Percentiles rank a stretch among this genome's conserved stretches.
Conservation (phyloP, 176 grass and related monocot genomes). For the Oryza brachyantha region DNA sequence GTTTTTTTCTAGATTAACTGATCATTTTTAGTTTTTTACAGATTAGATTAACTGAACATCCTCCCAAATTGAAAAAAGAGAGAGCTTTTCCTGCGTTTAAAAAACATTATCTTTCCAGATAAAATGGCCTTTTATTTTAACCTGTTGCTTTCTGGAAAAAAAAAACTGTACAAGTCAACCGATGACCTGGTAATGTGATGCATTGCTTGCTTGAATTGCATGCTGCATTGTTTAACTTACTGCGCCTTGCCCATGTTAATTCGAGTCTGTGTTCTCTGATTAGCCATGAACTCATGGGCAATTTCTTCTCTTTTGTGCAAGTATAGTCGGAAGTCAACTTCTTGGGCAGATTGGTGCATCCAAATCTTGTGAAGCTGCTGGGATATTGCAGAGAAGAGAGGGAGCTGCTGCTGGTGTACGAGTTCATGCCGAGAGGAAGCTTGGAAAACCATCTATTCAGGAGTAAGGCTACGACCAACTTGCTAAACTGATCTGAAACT, state of each 20-base stretch:
- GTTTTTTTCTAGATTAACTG: neutral
- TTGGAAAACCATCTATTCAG: constrained; percentile 90
- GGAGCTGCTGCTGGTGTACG: constrained; percentile 90
- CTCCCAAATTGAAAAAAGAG: neutral
- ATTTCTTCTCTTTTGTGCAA: neutral
- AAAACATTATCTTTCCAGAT: neutral
- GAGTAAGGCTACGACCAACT: constrained; percentile 33
- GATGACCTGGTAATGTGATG: neutral
- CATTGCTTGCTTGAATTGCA: constrained; percentile 13
- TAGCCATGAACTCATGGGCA: neutral
- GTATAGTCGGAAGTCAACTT: constrained; percentile 86
- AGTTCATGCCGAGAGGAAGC: constrained; percentile 86
- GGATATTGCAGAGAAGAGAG: constrained; percentile 84
- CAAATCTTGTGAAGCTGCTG: constrained; percentile 83
- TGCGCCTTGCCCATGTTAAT: neutral
- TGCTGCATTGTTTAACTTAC: constrained; percentile 17
- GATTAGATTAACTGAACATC: neutral
- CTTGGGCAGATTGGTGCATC: constrained; percentile 75
- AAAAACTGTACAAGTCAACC: constrained; percentile 17
- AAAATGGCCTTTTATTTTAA: neutral
- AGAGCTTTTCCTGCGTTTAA: neutral
- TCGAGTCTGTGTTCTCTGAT: constrained; percentile 2
- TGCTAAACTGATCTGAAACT: neutral
- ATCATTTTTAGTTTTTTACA: too few species aligned
- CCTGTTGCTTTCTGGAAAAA: neutral